Evolutionary conservation across 2,329 filamentous ascomycete species (phyloP).

Genomic region (Podosphaera fusca): DNA sequence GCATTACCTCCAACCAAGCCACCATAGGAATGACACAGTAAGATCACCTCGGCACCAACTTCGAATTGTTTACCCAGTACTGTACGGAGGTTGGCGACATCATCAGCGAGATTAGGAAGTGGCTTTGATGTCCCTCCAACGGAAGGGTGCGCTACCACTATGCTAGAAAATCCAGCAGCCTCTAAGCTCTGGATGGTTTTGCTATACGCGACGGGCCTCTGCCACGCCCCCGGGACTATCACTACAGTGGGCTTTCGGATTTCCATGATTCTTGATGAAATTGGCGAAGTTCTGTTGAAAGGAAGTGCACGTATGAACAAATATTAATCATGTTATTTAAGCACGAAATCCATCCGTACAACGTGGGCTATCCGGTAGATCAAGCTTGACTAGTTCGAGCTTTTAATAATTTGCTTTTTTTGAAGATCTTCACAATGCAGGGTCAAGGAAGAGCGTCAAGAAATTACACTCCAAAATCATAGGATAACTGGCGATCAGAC

Average conservation of each 20-base stretch:
- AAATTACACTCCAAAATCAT: background rate
- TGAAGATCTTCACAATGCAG: too few relatives aligned
- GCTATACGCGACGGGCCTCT: slow-evolving; percentile 2
- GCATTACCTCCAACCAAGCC: slow-evolving; percentile 14
- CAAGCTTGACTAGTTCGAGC: too few relatives aligned
- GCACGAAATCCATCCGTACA: too few relatives aligned
- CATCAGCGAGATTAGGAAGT: slow-evolving; percentile 4
- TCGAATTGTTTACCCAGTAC: slow-evolving; percentile 16
- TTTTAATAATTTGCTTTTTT: too few relatives aligned
- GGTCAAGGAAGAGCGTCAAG: background rate
- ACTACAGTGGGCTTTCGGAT: slow-evolving; percentile 5
- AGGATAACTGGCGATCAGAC: background rate
- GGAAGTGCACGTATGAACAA: background rate
- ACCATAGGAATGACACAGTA: slow-evolving; percentile 20
- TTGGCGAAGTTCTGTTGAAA: background rate
- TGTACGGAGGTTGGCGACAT: slow-evolving; percentile 12
- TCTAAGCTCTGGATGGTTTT: slow-evolving; percentile 2
- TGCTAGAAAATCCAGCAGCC: slow-evolving; percentile 2
- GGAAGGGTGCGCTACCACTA: slow-evolving; percentile 4
- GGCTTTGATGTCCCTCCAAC: slow-evolving; percentile 5
- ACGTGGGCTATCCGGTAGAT: too few relatives aligned
- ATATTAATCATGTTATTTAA: background rate
- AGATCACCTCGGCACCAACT: slow-evolving; percentile 17
- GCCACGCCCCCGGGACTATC: slow-evolving; percentile 7
- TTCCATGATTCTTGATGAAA: background rate